Percentiles rank a stretch among this genome's conserved stretches.
phyloP scores from a whole-genome alignment of 371 early-diverging fungal genomes.

The Rhizopus microsporus region DNA sequence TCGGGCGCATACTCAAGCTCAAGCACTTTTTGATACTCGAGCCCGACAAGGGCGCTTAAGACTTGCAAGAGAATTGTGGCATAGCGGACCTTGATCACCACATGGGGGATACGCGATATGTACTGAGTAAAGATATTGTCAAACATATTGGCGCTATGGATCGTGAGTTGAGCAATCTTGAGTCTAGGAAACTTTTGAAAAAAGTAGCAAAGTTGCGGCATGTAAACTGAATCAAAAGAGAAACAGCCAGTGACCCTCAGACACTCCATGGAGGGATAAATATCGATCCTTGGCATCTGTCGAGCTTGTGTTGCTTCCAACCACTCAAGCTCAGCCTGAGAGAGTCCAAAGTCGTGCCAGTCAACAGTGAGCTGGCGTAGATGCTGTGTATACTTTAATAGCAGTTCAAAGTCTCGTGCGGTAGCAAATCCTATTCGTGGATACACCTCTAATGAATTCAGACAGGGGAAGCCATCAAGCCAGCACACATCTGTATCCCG shows the following conservation, averaged over 20 bases:
- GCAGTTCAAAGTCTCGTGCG: not conserved
- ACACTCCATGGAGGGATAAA: not conserved
- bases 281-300: not conserved
- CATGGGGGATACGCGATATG: not conserved
- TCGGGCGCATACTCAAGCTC: not conserved
- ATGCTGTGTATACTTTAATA: not conserved
- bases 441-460: not conserved
- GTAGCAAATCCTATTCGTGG: not conserved
- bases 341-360: conserved; percentile 1
- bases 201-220: not conserved
- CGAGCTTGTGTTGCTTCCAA: not conserved
- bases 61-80: not conserved
- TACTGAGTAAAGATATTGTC: not conserved
- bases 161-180: not conserved
- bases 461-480: not conserved
- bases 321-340: not conserved
- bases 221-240: not conserved
- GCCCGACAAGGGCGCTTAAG: not conserved
- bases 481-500: not conserved
- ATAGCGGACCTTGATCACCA: not conserved
- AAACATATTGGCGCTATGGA: not conserved
- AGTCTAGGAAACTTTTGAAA: conserved; percentile 1
- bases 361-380: not conserved
- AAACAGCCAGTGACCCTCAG: not conserved
- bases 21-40: not conserved